Base-by-base conservation (phyloP, 768 basidiomycete species). In the Tremella yokohamensis region DNA sequence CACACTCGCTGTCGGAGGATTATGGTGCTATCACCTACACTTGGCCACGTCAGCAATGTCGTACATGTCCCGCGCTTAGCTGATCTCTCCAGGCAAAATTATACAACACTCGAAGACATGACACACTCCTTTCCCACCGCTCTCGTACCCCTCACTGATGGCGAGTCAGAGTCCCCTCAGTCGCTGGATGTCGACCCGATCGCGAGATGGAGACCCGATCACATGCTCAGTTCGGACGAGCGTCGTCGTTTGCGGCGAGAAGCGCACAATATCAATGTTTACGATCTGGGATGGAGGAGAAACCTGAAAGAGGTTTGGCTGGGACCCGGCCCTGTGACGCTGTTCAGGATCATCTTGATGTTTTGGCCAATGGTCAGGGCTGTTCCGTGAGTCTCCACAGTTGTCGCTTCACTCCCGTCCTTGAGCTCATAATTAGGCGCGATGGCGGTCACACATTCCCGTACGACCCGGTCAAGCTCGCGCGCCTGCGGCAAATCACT, bases 261-360 rank as follows among this genome's bases (percentile, higher is more conserved):
- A 58, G 71, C 71, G 11, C 49, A 62, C 13, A 52, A 66, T 7
- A 69, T 71, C 40, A 71, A 75, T 48, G 65, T 71, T 2, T 75
- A 68, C 49, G 71, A 75, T 65, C 52, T 73, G 7, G 73, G 73
- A 8, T 73, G 69, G 73, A 49, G 58, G n/a, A 37, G 57, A 50
- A 75, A 75, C 40, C 38, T 73, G 15, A 19, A 25, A 7, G 49
- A 48, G 15, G n/a, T 69, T 12, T 60, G 70, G 24, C n/a, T 71
- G 6, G 65, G 60, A 16, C 25, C 38, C 9, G 18, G 24, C 29
- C n/a, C 56, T 39, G 19, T 26, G 22, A 45, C 9, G 9, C 18
- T 18, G 45, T 6, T 40, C 15, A 42, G 64, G 49, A 8, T 34
- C 29, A 34, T 34, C 29, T 34, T 34, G 29, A 34, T 34, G 29